Conservation (phyloP, 495 filamentous ascomycete genomes). For the Neurospora pannonica region DNA sequence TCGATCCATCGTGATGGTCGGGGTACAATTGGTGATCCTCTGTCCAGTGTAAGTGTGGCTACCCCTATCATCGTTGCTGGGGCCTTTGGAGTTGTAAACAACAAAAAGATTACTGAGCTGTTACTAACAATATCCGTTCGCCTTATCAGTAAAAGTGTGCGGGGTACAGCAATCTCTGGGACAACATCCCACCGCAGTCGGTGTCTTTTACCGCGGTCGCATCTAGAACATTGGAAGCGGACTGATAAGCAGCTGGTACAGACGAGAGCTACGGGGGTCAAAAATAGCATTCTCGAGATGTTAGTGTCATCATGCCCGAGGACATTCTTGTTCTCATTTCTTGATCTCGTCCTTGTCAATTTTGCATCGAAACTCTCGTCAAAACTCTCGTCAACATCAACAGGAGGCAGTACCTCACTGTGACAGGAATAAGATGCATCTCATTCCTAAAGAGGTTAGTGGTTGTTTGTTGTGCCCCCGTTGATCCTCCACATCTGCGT, state of each 20-base stretch:
- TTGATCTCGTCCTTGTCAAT: neutral
- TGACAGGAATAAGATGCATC: slow-evolving; percentile 52
- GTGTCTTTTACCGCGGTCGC: neutral
- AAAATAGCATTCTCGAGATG: neutral
- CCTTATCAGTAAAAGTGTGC: neutral
- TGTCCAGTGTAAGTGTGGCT: neutral
- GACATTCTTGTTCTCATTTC: neutral
- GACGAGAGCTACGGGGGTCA: neutral
- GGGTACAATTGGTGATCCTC: neutral
- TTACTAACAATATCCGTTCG: neutral
- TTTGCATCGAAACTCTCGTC: neutral
- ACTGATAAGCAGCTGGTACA: neutral
- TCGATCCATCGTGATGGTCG: neutral
- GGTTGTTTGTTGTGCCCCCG: neutral
- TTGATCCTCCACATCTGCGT: neutral
- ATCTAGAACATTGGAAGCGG: neutral
- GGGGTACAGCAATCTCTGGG: neutral
- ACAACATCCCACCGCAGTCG: neutral
- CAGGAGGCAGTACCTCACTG: neutral
- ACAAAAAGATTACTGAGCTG: neutral
- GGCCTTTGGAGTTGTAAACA: neutral
- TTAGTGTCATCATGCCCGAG: neutral
- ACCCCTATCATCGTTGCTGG: neutral
- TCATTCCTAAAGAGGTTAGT: slow-evolving; percentile 76
- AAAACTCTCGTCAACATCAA: neutral